Base-by-base conservation (phyloP, 2,329 filamentous ascomycete species). In the Chaetothyriales sp. region DNA sequence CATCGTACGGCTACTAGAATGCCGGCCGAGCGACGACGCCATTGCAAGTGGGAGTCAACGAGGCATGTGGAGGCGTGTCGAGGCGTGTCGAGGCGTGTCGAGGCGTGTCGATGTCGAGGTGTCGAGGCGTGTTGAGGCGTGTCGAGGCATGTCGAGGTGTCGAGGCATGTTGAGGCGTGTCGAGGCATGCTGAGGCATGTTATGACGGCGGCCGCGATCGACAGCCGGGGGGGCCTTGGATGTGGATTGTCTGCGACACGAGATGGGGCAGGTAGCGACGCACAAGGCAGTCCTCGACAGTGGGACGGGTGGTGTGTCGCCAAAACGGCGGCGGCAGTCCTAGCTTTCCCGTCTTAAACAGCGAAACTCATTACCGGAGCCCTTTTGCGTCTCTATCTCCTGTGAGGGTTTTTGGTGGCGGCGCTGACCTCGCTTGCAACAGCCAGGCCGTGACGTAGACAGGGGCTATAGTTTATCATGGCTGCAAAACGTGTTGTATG, bases 1-100 rank as follows among this genome's bases (percentile, higher is more conserved):
- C 86, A 76, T 77, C 83, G 68, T 88, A 80, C 76, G 90, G 89
- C 73, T 95, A 94, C 83, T 97, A 95, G 66, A 69, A 33, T 22
- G 8, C 20, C 19, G 46, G 29, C 8, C 29, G 15, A 40, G 15
- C 13, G 33, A 40, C 33, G 15, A 40, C 33, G 15, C 15, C 15
- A 40, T 15, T 40, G 33, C 10, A 40, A 9, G 15, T 9, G 33
- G 10, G 33, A 40, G 33, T 40, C 10, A 40, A 40, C 33, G 15
- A 40, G 9, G 33, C 33, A 40, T 10, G 33, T 40, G n/a, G n/a
- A n/a, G n/a, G n/a, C n/a, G n/a, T n/a, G n/a, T n/a, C n/a, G n/a
- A n/a, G n/a, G n/a, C n/a, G n/a, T n/a, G n/a, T n/a, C n/a, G n/a
- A n/a, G n/a, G n/a, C n/a, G n/a, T n/a, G n/a, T n/a, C n/a, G n/a